These are phyloP conservation scores for Pichia manshurica DNA, from an alignment of 805 yeast genomes.

Conservation along the genomic window DNA sequence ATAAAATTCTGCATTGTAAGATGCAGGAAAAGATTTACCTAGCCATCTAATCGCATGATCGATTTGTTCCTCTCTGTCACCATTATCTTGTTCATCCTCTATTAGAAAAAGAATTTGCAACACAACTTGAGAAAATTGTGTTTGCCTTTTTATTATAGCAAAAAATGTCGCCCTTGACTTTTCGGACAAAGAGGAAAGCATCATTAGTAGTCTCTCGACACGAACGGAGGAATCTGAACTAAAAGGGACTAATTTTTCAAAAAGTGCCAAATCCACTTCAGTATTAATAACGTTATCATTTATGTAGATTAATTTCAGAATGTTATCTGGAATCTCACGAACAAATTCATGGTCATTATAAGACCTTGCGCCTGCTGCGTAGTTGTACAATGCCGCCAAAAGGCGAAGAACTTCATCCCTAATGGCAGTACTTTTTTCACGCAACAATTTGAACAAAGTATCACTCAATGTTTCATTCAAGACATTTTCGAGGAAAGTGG, in stretches of 20 bases:
- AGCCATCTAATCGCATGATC: slow-evolving; percentile 61
- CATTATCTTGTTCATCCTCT: slow-evolving; percentile 37
- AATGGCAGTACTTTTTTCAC: slow-evolving; percentile 66
- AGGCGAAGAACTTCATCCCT: slow-evolving; percentile 54
- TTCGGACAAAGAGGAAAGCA: slow-evolving; percentile 45
- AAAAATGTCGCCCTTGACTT: slow-evolving; percentile 58
- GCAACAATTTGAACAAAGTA: slow-evolving; percentile 54
- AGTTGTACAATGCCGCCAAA: slow-evolving; percentile 51
- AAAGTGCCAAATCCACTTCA: slow-evolving; percentile 53
- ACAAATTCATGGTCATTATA: slow-evolving; percentile 28
- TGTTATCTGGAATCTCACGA: slow-evolving; percentile 55
- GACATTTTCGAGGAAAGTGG: slow-evolving; percentile 42
- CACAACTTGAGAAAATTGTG: slow-evolving; percentile 49
- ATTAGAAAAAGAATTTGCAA: slow-evolving; percentile 43
- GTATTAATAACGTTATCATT: slow-evolving; percentile 64
- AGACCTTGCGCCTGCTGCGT: slow-evolving; percentile 30
- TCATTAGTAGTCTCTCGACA: slow-evolving; percentile 46
- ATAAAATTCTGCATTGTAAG: slow-evolving; percentile 41
- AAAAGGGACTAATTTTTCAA: slow-evolving; percentile 57
- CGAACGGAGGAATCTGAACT: slow-evolving; percentile 39
- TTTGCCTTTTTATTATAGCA: slow-evolving; percentile 68
- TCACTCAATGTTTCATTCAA: slow-evolving; percentile 42
- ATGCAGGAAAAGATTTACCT: slow-evolving; percentile 48
- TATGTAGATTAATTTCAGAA: slow-evolving; percentile 65
- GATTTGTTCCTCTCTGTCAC: slow-evolving; percentile 28